A percentile compares a stretch with the other conserved stretches of the same genome.
phyloP scores from a whole-genome alignment of 2,329 filamentous ascomycete species.

The Aspergillus luchuensis region DNA sequence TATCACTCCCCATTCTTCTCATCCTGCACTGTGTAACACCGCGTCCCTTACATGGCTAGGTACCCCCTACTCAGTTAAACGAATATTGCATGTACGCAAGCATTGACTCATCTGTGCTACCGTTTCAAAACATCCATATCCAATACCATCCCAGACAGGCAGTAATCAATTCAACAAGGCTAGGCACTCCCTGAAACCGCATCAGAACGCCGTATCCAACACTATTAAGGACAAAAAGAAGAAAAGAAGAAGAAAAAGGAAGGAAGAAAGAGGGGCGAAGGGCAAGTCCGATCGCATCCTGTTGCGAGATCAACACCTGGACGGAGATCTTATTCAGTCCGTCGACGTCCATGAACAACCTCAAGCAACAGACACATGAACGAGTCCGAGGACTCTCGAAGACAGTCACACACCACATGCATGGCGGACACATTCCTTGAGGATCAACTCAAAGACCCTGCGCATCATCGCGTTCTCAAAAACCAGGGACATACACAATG shows the following conservation, averaged over 20 bases:
- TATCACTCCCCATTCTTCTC: too few relatives aligned
- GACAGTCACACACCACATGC: background rate
- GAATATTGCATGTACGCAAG: background rate
- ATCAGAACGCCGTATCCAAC: slow-evolving; percentile 2
- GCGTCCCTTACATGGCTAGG: background rate
- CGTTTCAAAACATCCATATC: background rate
- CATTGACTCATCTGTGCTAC: background rate
- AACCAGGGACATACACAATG: slow-evolving; percentile 23
- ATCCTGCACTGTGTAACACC: background rate
- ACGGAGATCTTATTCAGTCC: background rate
- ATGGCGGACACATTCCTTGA: background rate
- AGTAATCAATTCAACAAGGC: background rate
- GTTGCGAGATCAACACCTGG: slow-evolving; percentile 8
- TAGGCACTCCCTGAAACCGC: background rate
- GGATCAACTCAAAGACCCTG: background rate
- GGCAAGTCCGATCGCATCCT: background rate
- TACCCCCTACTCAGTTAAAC: background rate
- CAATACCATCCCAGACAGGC: background rate
- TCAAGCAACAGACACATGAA: slow-evolving; percentile 7
- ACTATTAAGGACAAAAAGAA: background rate
- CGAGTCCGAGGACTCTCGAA: background rate
- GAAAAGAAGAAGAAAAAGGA: background rate
- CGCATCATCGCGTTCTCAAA: background rate
- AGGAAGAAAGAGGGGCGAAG: background rate
- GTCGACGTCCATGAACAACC: slow-evolving; percentile 8